A percentile compares a stretch with the other conserved stretches of the same genome.
Evolutionary conservation across 2,329 filamentous ascomycete species (phyloP).

Genomic region (Botrytis fabae): DNA sequence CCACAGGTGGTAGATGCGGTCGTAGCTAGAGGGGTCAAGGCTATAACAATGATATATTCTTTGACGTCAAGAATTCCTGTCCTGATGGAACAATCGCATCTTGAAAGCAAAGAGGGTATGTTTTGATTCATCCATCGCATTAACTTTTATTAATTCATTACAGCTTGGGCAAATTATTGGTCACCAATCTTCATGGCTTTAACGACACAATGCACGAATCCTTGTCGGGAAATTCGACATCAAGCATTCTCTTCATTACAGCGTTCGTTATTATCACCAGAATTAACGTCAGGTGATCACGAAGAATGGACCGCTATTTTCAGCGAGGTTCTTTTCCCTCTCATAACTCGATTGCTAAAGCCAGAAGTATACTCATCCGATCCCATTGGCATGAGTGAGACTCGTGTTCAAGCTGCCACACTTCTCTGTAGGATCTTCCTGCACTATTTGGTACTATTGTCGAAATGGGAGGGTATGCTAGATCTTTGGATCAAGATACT

Average conservation of each 20-base stretch:
- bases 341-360: conserved; percentile 84
- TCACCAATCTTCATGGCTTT: conserved; percentile 88
- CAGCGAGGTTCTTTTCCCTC: conserved; percentile 85
- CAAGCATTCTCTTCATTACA: conserved; percentile 85
- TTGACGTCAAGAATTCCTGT: conserved; percentile 80
- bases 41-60: conserved; percentile 77
- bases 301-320: conserved; percentile 96
- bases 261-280: conserved; percentile 78
- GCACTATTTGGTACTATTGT: conserved; percentile 84
- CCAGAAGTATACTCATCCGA: conserved; percentile 94
- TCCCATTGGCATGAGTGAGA: conserved; percentile 91
- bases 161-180: conserved; percentile 96
- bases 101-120: conserved; percentile 70
- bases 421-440: conserved; percentile 94
- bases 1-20: conserved; percentile 62
- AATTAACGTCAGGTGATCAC: conserved; percentile 79
- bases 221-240: conserved; percentile 88
- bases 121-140: background rate
- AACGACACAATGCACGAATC: conserved; percentile 88
- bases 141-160: background rate
- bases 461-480: conserved; percentile 83
- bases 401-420: conserved; percentile 85
- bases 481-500: conserved; percentile 91
- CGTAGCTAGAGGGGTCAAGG: conserved; percentile 75
- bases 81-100: conserved; percentile 88